Percentiles rank a stretch among this genome's conserved stretches.
phyloP scores from a whole-genome alignment of 2,329 filamentous ascomycete species.

The Biscogniauxia marginata region DNA sequence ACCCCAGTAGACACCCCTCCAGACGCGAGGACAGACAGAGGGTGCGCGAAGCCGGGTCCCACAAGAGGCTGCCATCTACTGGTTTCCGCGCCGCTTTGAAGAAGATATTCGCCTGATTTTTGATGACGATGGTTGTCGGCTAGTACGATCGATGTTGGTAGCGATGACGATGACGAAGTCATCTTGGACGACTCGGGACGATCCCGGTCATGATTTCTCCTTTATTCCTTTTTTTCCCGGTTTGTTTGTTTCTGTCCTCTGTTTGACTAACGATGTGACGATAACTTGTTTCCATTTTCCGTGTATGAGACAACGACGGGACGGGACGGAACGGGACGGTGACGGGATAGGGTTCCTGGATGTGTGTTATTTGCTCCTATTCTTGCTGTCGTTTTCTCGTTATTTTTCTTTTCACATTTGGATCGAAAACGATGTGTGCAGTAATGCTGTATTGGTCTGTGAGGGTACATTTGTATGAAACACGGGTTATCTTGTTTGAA shows the following conservation, averaged over 20 bases:
- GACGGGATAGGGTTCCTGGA: not conserved
- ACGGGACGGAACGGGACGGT: no score
- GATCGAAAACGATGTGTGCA: not conserved
- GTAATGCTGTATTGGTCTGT: not conserved
- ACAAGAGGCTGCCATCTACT: conserved; percentile 28
- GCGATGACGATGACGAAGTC: not conserved
- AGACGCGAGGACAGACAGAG: conserved; percentile 34
- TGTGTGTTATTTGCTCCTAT: not conserved
- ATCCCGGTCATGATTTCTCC: not conserved
- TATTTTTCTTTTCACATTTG: not conserved
- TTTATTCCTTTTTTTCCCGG: not conserved
- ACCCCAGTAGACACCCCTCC: conserved; percentile 31
- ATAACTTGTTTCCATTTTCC: not conserved
- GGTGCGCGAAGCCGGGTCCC: conserved; percentile 25
- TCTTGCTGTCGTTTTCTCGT: not conserved
- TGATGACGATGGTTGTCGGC: not conserved
- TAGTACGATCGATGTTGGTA: not conserved
- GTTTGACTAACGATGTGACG: not conserved
- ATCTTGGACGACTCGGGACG: not conserved
- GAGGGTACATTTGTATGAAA: not conserved
- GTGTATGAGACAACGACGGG: not conserved
- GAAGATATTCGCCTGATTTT: conserved; percentile 31
- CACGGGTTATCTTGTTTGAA: no score
- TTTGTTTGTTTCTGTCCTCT: not conserved
- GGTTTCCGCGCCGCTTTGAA: conserved; percentile 39